Base-by-base conservation (phyloP, 140 eudicot genomes). In the Stevia rebaudiana region DNA sequence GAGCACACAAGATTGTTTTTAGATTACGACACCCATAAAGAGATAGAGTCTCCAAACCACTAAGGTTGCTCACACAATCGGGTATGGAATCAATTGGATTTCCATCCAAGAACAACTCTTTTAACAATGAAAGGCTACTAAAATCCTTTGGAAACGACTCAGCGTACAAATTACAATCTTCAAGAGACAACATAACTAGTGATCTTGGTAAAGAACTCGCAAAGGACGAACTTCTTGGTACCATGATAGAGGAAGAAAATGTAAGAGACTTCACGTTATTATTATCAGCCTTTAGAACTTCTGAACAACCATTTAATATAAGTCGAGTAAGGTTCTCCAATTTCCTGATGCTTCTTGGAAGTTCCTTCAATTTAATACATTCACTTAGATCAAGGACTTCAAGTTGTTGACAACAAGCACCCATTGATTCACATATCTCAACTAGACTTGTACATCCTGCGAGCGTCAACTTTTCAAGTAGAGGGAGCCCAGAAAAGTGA, bases 391-490 rank as follows among this genome's bases (percentile, higher is more conserved):
- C 68, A 46, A 72, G 11, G 19, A 71, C 23, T 54, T 47, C 67
- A 66, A 77, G 82, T 28, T 18, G 24, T 42, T 11, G 65, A 25
- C 76, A 54, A 33, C 2, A 37, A 43, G 1, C 22, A 13, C 58
- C 78, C 21, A 72, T 60, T 22, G 82, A 77, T 41, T 41, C 74
- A 67, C 73, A 41, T n/a, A 77, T 50, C 54, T 77, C 55, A 66
- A 21, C 46, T 53, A 77, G 70, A 58, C 56, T 52, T 21, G 21
- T 47, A 37, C 82, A 77, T 11, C 67, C 19, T 60, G 46, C 33
- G 6, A 68, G 68, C 18, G 46, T 72, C 42, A 78, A 42, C 31
- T 21, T 72, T 62, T 78, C 72, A 42, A 78, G 75, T 52, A 46
- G 33, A 5, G 82, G 82, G 18, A 72, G 19, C 5, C 54, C 37